These are phyloP conservation scores for Ceratocystis destructans DNA, from an alignment of 2,329 filamentous ascomycete species.

Conservation along the genomic window DNA sequence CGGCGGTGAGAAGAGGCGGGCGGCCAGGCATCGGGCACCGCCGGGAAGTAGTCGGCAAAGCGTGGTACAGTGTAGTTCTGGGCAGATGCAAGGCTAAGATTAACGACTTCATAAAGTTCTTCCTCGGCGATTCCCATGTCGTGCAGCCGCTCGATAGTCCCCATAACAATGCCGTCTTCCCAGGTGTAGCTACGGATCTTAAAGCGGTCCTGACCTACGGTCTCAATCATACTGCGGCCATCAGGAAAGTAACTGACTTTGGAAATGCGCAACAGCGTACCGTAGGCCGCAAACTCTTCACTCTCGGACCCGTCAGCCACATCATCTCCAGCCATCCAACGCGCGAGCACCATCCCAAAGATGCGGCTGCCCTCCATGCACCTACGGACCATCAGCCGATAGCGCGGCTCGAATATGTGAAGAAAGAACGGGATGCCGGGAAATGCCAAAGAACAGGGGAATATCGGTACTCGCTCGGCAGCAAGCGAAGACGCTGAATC, in stretches of 20 bases:
- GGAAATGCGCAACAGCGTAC: constrained; percentile 64
- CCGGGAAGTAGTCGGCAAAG: background rate
- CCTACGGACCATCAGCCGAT: constrained; percentile 75
- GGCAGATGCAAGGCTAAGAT: constrained; percentile 27
- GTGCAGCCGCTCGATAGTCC: constrained; percentile 61
- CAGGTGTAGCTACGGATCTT: constrained; percentile 50
- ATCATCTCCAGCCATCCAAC: constrained; percentile 31
- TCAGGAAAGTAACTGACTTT: constrained; percentile 62
- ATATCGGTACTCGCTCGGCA: constrained; percentile 43
- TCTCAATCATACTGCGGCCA: constrained; percentile 70
- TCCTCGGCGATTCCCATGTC: constrained; percentile 74
- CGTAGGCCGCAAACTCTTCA: constrained; percentile 52
- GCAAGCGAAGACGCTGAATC: constrained; percentile 33
- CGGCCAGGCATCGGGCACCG: background rate
- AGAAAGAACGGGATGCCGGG: constrained; percentile 74
- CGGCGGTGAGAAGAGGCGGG: background rate
- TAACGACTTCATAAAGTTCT: constrained; percentile 57
- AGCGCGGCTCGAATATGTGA: constrained; percentile 85
- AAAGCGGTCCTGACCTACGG: constrained; percentile 63
- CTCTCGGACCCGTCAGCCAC: constrained; percentile 23
- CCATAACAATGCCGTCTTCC: constrained; percentile 65
- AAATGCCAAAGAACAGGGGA: constrained; percentile 70
- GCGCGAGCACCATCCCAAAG: constrained; percentile 77
- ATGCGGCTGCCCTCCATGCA: constrained; percentile 58
- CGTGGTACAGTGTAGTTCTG: background rate